phyloP scores from a whole-genome alignment of 2,329 filamentous ascomycete genomes.

The Trichoderma atroviride region DNA sequence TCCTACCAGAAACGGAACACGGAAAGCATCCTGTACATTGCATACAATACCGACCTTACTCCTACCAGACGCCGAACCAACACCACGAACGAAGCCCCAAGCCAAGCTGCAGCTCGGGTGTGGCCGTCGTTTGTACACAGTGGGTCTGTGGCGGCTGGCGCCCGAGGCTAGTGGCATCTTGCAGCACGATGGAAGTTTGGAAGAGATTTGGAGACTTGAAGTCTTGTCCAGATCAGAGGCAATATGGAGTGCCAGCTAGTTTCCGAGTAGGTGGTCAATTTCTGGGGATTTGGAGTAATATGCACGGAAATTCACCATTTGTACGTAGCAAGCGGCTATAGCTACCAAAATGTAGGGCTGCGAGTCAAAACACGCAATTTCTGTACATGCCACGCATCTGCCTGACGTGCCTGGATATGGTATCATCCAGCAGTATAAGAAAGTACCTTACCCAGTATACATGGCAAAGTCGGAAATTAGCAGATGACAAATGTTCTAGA shows the following conservation, averaged over 20 bases:
- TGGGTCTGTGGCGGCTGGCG: conserved; percentile 18
- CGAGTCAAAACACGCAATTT: not conserved
- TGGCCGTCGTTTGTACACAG: conserved; percentile 10
- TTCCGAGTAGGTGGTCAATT: not conserved
- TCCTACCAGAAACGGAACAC: not conserved
- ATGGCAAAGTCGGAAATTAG: not conserved
- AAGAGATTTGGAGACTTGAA: not conserved
- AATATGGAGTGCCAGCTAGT: not conserved
- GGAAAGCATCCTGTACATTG: not conserved
- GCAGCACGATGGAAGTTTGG: conserved; percentile 7
- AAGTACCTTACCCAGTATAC: not conserved
- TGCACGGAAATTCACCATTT: not conserved
- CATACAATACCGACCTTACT: no score
- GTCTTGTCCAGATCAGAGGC: not conserved
- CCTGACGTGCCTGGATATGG: not conserved
- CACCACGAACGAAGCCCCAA: not conserved
- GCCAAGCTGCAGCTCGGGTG: conserved; percentile 13
- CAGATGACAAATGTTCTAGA: not conserved
- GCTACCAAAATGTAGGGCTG: not conserved
- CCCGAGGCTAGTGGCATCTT: conserved; percentile 22
- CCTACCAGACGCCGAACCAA: not conserved
- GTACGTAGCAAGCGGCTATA: not conserved
- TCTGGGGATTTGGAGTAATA: not conserved
- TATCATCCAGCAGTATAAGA: not conserved
- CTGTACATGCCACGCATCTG: not conserved